Evolutionary conservation across 2,329 filamentous ascomycete genomes (phyloP), one percentile per base, ranked within the genome.

Genomic region (Aureobasidium pullulans): DNA sequence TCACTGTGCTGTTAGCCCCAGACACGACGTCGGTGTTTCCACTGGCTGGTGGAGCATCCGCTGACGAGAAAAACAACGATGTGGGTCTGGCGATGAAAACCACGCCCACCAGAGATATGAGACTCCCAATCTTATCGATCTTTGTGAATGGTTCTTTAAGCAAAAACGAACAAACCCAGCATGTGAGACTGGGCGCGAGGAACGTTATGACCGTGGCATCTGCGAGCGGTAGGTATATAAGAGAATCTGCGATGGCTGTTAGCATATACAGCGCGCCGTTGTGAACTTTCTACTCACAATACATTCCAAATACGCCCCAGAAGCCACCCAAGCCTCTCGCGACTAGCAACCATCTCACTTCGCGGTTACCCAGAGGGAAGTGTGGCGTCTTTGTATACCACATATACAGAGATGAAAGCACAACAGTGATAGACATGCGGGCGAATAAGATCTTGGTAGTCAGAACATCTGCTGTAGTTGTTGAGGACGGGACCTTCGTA

Each of bases 171-270:
- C 90, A 96, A 16, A 88, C 81, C 75, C 92, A 90, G 60, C 89
- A 90, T 19, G 89, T 83, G 6, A 95, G 79, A 13, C 86, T 87
- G 0, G 92, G 92, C 0, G 88, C 84, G 6, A 96, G 79, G 69
- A 96, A 96, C 8, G 90, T 94, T 57, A 96, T 87, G 36, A 96
- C 91, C 0, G 89, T 94, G 2, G 91, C 90, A 70, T 96, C 91
- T 15, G 90, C 88, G 2, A 96, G 80, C 0, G 90, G 89, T 3
- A 96, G 81, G 66, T 95, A 95, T 68, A 89, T 81, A 60, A 89
- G 75, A 7, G 84, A 86, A 66, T 85, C 78, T 79, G 15, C 7
- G 8, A 29, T 23, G 3, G 15, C 57, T n/a, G 31, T 47, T 10
- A 58, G 58, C 57, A 61, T 63, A 44, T 49, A 43, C 19, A 23